phyloP scores from a whole-genome alignment of 2,329 filamentous ascomycete species.

The Hymenoscyphus infarciens region DNA sequence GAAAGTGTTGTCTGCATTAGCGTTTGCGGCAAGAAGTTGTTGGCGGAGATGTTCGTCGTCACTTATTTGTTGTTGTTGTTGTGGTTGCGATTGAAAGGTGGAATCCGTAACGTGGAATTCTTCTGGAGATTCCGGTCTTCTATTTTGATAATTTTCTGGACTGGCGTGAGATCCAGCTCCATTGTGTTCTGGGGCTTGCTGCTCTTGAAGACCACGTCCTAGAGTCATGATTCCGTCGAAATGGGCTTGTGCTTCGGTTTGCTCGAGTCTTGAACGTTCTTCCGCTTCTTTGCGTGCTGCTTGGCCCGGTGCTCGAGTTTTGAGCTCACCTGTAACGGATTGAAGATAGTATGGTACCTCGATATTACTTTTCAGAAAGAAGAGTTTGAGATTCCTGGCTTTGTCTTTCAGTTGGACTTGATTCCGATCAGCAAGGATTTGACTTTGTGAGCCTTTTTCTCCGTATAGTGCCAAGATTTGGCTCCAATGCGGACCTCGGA shows the following conservation, averaged over 20 bases:
- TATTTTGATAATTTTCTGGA: neutral
- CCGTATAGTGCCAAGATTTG: conserved; percentile 86
- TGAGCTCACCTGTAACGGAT: conserved; percentile 84
- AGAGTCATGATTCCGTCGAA: conserved; percentile 59
- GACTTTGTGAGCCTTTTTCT: conserved; percentile 71
- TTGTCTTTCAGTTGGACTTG: conserved; percentile 94
- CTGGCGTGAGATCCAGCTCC: neutral
- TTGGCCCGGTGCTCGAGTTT: conserved; percentile 75
- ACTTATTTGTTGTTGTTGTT: conserved; percentile 1
- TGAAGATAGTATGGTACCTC: conserved; percentile 87
- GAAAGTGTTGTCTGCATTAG: neutral
- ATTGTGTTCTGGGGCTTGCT: conserved; percentile 7
- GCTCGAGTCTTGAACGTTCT: conserved; percentile 55
- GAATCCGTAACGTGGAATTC: neutral
- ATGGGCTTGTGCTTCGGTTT: conserved; percentile 57
- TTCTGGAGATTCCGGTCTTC: neutral
- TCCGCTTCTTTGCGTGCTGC: conserved; percentile 67
- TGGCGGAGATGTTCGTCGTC: conserved; percentile 17
- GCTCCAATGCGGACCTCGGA: conserved; percentile 90
- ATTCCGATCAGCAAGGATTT: conserved; percentile 82
- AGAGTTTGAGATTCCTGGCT: conserved; percentile 82
- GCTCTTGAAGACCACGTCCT: conserved; percentile 43
- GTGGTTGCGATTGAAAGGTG: neutral
- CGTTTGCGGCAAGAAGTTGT: conserved; percentile 11
- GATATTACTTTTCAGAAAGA: conserved; percentile 86